Conservation (phyloP, 148 eudicot species). For the Polygonum maritimum region DNA sequence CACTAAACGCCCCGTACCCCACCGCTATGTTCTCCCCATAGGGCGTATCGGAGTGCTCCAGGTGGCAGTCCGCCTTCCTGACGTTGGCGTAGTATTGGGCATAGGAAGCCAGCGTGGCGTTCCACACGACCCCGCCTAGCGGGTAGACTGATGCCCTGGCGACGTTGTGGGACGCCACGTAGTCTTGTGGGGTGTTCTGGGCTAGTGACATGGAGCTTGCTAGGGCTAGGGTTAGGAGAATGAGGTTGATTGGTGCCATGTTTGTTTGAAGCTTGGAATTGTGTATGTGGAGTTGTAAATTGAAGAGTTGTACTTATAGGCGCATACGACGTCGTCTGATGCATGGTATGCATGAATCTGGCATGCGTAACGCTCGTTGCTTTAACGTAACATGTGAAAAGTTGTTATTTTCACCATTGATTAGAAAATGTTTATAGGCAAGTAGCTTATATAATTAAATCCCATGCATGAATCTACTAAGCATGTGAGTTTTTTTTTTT, state of each 20-base stretch:
- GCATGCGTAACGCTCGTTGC: background rate
- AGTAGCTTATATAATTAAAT: background rate
- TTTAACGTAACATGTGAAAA: background rate
- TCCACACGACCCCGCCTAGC: background rate
- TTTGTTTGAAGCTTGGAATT: background rate
- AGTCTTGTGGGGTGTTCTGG: background rate
- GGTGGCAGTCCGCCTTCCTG: background rate
- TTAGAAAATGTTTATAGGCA: background rate
- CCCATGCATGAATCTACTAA: background rate
- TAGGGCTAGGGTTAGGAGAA: background rate
- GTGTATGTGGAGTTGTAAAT: too few relatives aligned
- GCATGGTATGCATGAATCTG: constrained; percentile 4
- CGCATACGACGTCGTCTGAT: background rate
- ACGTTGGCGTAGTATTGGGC: background rate
- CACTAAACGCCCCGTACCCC: background rate
- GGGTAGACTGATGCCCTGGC: constrained; percentile 1
- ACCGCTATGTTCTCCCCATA: constrained; percentile 2
- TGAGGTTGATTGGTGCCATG: background rate
- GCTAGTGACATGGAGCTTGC: background rate
- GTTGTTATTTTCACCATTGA: background rate
- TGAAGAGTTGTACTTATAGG: background rate
- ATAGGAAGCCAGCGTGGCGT: background rate
- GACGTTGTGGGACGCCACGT: background rate
- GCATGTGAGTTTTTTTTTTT: background rate
- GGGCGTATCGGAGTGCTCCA: background rate